Conservation (phyloP, 768 basidiomycete genomes). For the Dioszegia aurantiaca region DNA sequence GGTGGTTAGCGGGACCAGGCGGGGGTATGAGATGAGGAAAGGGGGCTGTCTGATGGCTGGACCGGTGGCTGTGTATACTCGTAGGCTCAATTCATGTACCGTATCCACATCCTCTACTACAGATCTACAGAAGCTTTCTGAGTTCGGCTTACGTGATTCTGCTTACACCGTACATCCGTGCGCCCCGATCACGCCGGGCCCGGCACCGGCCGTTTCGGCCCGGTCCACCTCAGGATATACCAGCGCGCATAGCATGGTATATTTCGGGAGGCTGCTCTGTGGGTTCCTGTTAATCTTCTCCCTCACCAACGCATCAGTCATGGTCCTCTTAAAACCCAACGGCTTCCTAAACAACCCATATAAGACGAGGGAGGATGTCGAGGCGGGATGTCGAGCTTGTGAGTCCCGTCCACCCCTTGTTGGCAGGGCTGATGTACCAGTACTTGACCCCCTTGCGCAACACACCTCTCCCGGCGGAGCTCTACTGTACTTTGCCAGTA, state of each 20-base stretch:
- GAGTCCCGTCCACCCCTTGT: constrained; percentile 12
- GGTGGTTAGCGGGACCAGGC: constrained; percentile 11
- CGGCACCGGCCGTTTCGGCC: not conserved
- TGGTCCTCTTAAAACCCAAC: constrained; percentile 38
- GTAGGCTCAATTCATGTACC: too few relatives aligned
- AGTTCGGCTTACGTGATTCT: not conserved
- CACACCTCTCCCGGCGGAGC: constrained; percentile 74
- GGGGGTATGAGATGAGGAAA: constrained; percentile 2
- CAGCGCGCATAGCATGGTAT: too few relatives aligned
- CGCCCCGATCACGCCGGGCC: not conserved
- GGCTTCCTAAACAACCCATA: constrained; percentile 59
- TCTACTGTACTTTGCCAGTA: constrained; percentile 63
- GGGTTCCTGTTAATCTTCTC: too few relatives aligned
- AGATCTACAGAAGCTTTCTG: too few relatives aligned
- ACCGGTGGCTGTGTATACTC: not conserved
- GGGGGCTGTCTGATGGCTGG: not conserved
- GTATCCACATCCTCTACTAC: too few relatives aligned
- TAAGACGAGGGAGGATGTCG: constrained; percentile 62
- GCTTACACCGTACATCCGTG: not conserved
- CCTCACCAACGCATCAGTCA: constrained; percentile 8
- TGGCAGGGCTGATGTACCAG: constrained; percentile 17
- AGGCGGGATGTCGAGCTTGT: constrained; percentile 57
- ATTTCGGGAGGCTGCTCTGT: too few relatives aligned
- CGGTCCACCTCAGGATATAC: too few relatives aligned
- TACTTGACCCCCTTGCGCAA: constrained; percentile 65